Evolutionary conservation across 2,329 filamentous ascomycete genomes (phyloP).

Genomic region (Pseudohalonectria lignicola): DNA sequence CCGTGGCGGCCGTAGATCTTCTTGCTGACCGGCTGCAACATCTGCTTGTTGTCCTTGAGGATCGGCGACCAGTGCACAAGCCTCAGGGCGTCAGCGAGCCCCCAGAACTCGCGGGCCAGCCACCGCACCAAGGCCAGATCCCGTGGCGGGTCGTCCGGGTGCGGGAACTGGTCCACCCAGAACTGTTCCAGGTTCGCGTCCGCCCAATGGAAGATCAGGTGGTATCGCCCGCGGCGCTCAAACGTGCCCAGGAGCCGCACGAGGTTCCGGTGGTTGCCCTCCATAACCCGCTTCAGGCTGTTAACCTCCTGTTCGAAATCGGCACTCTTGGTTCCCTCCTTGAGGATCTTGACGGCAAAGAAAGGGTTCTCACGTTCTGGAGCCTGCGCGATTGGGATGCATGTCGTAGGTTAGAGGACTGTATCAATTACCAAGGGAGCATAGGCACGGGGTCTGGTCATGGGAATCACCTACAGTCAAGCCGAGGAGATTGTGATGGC

Average conservation of each 20-base stretch:
- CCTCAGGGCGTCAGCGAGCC: slow-evolving; percentile 6
- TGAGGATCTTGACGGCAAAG: slow-evolving; percentile 1
- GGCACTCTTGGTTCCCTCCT: background rate
- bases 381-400: background rate
- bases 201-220: slow-evolving; percentile 11
- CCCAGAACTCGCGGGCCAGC: slow-evolving; percentile 8
- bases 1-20: slow-evolving; percentile 8
- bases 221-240: slow-evolving; percentile 4
- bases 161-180: slow-evolving; percentile 4
- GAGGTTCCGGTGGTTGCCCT: slow-evolving; percentile 6
- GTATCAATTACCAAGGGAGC: background rate
- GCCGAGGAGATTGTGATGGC: slow-evolving; percentile 8
- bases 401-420: background rate
- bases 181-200: slow-evolving; percentile 5
- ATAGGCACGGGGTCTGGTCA: background rate
- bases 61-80: background rate
- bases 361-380: background rate
- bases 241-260: slow-evolving; percentile 11
- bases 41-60: background rate
- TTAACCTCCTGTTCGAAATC: slow-evolving; percentile 9
- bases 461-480: background rate
- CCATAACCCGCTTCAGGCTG: slow-evolving; percentile 9
- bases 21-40: background rate
- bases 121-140: slow-evolving; percentile 2
- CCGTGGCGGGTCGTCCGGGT: background rate